Percentiles rank a stretch among this genome's conserved stretches.
Evolutionary conservation across 129 eudicot genomes (phyloP).

Genomic region (Escallonia herrerae): DNA sequence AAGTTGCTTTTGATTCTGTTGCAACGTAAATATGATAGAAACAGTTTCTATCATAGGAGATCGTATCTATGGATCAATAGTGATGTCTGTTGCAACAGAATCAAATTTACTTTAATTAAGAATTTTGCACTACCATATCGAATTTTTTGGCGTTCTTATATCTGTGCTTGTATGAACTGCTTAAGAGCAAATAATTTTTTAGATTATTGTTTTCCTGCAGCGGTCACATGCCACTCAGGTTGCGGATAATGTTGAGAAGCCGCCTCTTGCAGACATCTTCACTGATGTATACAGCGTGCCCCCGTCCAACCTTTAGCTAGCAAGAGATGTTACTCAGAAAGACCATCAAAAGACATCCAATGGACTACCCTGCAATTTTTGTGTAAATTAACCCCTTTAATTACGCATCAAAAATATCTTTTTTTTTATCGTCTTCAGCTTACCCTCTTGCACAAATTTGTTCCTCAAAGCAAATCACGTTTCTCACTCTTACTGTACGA

Average conservation of each 20-base stretch:
- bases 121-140: neutral
- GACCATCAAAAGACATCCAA: slow-evolving; percentile 30
- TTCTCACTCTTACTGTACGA: no score
- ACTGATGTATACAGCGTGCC: slow-evolving; percentile 60
- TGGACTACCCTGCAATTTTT: slow-evolving; percentile 43
- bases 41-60: neutral
- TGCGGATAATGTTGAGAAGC: slow-evolving; percentile 63
- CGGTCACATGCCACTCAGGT: slow-evolving; percentile 62
- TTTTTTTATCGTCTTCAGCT: neutral
- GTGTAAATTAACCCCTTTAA: neutral
- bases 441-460: no score
- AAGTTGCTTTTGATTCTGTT: neutral
- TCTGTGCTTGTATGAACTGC: neutral
- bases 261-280: slow-evolving; percentile 53
- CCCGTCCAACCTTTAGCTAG: slow-evolving; percentile 57
- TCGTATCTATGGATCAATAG: neutral
- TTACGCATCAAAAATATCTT: no score
- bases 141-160: neutral
- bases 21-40: no score
- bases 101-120: no score
- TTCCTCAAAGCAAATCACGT: no score
- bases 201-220: slow-evolving; percentile 23
- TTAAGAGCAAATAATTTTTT: neutral
- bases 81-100: no score
- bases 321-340: slow-evolving; percentile 51